Evolutionary conservation across 805 yeast genomes (phyloP).

Genomic region (Starmerella stellata): DNA sequence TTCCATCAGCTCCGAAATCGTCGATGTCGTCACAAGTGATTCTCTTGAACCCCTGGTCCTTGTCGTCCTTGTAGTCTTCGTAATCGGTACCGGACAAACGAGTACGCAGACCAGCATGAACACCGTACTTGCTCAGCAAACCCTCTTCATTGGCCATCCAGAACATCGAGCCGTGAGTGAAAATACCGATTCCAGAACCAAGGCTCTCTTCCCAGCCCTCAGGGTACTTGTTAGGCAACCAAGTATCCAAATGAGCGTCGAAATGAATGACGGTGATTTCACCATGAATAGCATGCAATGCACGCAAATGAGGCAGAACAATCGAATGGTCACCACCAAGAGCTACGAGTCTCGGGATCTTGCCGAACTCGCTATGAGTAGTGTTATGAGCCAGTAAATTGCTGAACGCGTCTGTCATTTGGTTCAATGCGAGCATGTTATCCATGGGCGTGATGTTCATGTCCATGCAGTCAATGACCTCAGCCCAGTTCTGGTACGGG

Average conservation of each 20-base stretch:
- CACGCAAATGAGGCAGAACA: constrained; percentile 52
- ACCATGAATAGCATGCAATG: constrained; percentile 43
- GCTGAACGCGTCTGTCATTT: constrained; percentile 40
- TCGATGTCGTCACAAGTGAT: constrained; percentile 59
- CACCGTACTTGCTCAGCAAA: constrained; percentile 36
- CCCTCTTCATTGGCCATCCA: constrained; percentile 68
- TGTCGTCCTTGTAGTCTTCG: constrained; percentile 51
- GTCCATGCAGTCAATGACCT: constrained; percentile 48
- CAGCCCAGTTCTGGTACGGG: constrained; percentile 39
- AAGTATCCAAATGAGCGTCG: constrained; percentile 74
- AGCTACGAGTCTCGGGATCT: constrained; percentile 46
- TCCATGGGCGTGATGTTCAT: constrained; percentile 54
- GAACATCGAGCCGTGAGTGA: constrained; percentile 73
- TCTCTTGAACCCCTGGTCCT: constrained; percentile 47
- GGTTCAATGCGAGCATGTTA: constrained; percentile 42
- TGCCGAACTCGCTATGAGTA: constrained; percentile 14
- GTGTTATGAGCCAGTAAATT: constrained; percentile 30
- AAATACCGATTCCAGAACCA: constrained; percentile 36
- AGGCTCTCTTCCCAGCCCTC: constrained; percentile 38
- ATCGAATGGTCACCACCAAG: constrained; percentile 76
- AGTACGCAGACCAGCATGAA: constrained; percentile 65
- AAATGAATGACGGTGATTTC: constrained; percentile 59
- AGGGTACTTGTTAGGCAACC: constrained; percentile 66
- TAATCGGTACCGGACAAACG: constrained; percentile 43
- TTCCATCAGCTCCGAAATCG: constrained; percentile 43